A percentile compares a stretch with the other conserved stretches of the same genome.
phyloP scores from a whole-genome alignment of 805 yeast species.

The Debaryomyces hansenii region DNA sequence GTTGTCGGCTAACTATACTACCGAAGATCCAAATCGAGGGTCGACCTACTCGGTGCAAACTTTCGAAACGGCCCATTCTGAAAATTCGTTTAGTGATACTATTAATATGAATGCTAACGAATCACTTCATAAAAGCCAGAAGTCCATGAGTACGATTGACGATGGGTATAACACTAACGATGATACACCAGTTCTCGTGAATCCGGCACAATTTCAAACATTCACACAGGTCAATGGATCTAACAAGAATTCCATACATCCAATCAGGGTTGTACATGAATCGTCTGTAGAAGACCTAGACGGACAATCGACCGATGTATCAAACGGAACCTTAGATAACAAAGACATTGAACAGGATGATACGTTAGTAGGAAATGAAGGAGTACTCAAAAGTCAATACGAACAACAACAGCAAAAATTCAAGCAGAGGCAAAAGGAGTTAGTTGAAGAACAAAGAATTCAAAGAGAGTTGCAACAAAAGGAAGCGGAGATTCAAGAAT shows the following conservation, averaged over 20 bases:
- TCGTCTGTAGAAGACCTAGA: conserved; percentile 1
- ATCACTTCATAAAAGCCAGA: conserved; percentile 2
- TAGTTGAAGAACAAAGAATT: neutral
- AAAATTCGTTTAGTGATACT: conserved; percentile 3
- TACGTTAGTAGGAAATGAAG: conserved; percentile 22
- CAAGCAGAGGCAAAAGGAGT: neutral
- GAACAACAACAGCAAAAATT: neutral
- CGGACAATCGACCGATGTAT: conserved; percentile 3
- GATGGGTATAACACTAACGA: conserved; percentile 19
- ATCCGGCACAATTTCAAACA: conserved; percentile 24
- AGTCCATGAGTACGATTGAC: conserved; percentile 20
- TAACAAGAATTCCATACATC: conserved; percentile 1
- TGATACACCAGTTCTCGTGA: conserved; percentile 24
- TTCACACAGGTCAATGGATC: conserved; percentile 13
- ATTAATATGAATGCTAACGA: neutral
- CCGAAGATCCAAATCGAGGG: conserved; percentile 1
- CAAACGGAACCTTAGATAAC: conserved; percentile 1
- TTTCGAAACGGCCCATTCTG: conserved; percentile 27
- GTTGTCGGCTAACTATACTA: conserved; percentile 4
- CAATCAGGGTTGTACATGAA: conserved; percentile 9
- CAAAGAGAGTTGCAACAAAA: neutral
- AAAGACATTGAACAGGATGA: conserved; percentile 18
- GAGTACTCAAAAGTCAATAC: neutral
- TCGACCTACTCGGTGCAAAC: conserved; percentile 21
- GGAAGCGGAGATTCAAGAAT: neutral